phyloP scores from a whole-genome alignment of 2,329 filamentous ascomycete species.

The Sclerotinia sclerotiorum region DNA sequence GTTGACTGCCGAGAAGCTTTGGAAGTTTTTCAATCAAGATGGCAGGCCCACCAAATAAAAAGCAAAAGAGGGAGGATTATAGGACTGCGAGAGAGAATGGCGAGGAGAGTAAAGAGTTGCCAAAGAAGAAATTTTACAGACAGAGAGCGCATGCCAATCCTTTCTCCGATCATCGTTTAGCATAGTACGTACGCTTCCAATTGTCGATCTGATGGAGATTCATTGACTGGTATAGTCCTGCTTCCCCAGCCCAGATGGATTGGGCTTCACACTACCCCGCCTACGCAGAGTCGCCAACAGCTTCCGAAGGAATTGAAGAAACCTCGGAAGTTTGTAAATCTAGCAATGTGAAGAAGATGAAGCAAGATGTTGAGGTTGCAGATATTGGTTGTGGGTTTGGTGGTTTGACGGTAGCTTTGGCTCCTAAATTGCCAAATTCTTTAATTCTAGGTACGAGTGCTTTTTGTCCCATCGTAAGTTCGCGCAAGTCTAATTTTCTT shows the following conservation, averaged over 20 bases:
- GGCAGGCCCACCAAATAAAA: slow-evolving; percentile 53
- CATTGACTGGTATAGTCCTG: slow-evolving; percentile 58
- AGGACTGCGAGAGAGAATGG: slow-evolving; percentile 55
- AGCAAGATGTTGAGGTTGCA: slow-evolving; percentile 80
- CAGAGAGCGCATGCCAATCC: slow-evolving; percentile 97
- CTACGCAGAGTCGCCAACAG: slow-evolving; percentile 51
- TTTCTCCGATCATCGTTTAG: slow-evolving; percentile 88
- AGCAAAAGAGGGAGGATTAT: slow-evolving; percentile 66
- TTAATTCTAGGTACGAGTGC: slow-evolving; percentile 70
- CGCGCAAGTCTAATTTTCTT: slow-evolving; percentile 23
- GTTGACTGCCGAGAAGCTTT: slow-evolving; percentile 16
- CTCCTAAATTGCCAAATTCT: slow-evolving; percentile 76
- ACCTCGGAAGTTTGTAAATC: slow-evolving; percentile 18
- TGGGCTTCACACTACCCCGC: slow-evolving; percentile 84
- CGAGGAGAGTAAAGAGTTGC: slow-evolving; percentile 52
- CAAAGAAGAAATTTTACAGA: slow-evolving; percentile 93
- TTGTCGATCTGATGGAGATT: slow-evolving; percentile 16
- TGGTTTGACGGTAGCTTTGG: slow-evolving; percentile 81
- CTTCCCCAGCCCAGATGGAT: slow-evolving; percentile 80
- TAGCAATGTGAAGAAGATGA: slow-evolving; percentile 43
- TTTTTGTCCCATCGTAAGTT: background rate
- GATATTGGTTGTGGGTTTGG: slow-evolving; percentile 98
- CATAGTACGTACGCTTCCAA: slow-evolving; percentile 64
- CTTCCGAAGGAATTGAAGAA: slow-evolving; percentile 36
- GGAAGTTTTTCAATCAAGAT: slow-evolving; percentile 36